Base-by-base conservation (phyloP, 2,329 filamentous ascomycete species). In the Aspergillus bombycis region DNA sequence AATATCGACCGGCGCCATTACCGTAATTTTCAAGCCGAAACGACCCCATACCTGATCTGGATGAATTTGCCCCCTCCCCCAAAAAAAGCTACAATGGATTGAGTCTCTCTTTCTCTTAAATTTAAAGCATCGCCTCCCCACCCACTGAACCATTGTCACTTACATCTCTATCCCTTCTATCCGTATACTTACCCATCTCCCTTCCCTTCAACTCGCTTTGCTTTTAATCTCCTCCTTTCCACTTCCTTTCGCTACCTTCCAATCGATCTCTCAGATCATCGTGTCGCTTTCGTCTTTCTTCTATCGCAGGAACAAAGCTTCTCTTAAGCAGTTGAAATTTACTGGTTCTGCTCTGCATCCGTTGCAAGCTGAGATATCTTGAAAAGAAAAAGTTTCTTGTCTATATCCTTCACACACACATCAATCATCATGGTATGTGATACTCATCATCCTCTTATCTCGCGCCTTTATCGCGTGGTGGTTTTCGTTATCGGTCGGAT, bases 171-270 rank as follows among this genome's bases (percentile, higher is more conserved):
- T 65, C 57, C 61, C 52, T 57, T 53, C 46, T 50, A 32, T 34
- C 32, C 45, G 36, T 52, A 64, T 67, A 64, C 63, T 64, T 62
- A 66, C 62, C 67, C 64, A 46, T 64, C 64, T 66, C 53, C 64
- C 64, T 65, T 68, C 71, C 65, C 68, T 65, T 58, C 60, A 61
- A 68, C 67, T 72, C 66, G 67, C 55, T 52, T 58, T 66, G 59
- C 62, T 62, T 64, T 67, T 9, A 41, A 41, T 68, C 65, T 65
- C 64, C 34, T 55, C 54, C 56, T 61, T 62, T 50, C 66, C 57
- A 65, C 48, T 57, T 57, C 52, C 53, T 61, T 21, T 64, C 61
- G 46, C 59, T 60, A 53, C 55, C 48, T 56, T 54, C 62, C 65
- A 66, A 63, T 65, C 61, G 60, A 56, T 64, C 53, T 38, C 12